Base-by-base conservation (phyloP, 371 early-diverging fungal genomes). In the Paraphysoderma sedebokerense region DNA sequence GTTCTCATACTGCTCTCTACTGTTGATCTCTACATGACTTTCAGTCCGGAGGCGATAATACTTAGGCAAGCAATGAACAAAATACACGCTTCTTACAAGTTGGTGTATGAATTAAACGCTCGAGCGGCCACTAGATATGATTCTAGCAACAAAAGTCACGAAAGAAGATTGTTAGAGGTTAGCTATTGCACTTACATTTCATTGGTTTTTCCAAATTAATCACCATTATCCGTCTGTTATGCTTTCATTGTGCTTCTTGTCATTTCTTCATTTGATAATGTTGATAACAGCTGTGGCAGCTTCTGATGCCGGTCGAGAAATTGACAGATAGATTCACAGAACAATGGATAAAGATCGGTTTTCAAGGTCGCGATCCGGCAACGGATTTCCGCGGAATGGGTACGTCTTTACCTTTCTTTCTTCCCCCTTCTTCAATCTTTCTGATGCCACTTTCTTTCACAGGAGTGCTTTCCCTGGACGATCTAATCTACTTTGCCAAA, bases 321-420 rank as follows among this genome's bases (percentile, higher is more conserved):
- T 56, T 82, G 15, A 50, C 54, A 8, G 47, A 52, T 12, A 54
- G 84, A 17, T 48, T 71, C 17, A 63, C 76, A 5, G 60, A 62
- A 47, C 80, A 82, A 54, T 85, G 86, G 85, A 57, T 32, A 20
- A 45, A 67, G 66, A 69, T 84, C 55, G 82, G 80, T 0, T 88
- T 88, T 52, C 88, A 88, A 52, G 86, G 85, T 31, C 62, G 59
- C 19, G 84, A 85, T 57, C 88, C 86, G 1, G 81, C 88, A 8
- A 85, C 85, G 0, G 88, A 88, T 63, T 88, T 88, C 50, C 68
- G 88, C 27, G 83, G 84, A 23, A 85, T 88, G 85, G 88, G 78
- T 62, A 60, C 39, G 29, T 42, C 27, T 6, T 13, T 4, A 30
- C 6, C 38, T 34, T 29, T 47, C 20, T 27, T 28, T 7, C 39